These are phyloP conservation scores for Corymbia calophylla DNA, from an alignment of 441 rosid genomes.

Conservation along the genomic window DNA sequence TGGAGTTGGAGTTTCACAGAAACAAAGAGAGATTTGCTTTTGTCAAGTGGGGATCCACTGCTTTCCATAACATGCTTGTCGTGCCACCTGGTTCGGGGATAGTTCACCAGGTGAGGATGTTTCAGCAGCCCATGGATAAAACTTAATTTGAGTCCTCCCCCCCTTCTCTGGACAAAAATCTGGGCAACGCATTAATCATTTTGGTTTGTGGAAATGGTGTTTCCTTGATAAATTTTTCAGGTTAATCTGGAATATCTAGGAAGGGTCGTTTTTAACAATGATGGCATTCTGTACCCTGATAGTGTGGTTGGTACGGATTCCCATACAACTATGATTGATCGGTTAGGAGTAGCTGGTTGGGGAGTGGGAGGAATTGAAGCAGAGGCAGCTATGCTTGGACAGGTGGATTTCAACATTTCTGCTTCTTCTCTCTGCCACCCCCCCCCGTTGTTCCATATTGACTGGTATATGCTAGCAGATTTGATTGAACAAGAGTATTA, in stretches of 20 bases:
- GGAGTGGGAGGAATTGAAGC: slow-evolving; percentile 76
- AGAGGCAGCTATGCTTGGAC: slow-evolving; percentile 68
- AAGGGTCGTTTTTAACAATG: slow-evolving; percentile 50
- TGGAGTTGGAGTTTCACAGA: slow-evolving; percentile 48
- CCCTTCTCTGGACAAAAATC: background rate
- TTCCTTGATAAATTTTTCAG: slow-evolving; percentile 17
- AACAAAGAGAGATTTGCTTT: slow-evolving; percentile 59
- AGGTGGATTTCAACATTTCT: slow-evolving; percentile 20
- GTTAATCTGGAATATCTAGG: slow-evolving; percentile 66
- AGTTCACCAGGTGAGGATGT: slow-evolving; percentile 51
- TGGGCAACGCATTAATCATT: background rate
- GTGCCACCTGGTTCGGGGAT: slow-evolving; percentile 75
- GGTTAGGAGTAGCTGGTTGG: slow-evolving; percentile 67
- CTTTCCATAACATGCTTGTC: slow-evolving; percentile 56
- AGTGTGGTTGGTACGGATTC: slow-evolving; percentile 67
- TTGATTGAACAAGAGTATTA: background rate
- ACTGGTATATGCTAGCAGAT: background rate
- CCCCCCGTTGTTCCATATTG: background rate
- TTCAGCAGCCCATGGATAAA: background rate
- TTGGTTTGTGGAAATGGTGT: background rate
- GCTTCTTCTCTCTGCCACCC: background rate
- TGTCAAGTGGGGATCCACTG: slow-evolving; percentile 62
- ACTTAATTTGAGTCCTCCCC: background rate
- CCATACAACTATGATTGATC: slow-evolving; percentile 69
- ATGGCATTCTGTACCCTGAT: slow-evolving; percentile 54